Base-by-base conservation (phyloP, 768 basidiomycete genomes). In the Boletus bicolor region DNA sequence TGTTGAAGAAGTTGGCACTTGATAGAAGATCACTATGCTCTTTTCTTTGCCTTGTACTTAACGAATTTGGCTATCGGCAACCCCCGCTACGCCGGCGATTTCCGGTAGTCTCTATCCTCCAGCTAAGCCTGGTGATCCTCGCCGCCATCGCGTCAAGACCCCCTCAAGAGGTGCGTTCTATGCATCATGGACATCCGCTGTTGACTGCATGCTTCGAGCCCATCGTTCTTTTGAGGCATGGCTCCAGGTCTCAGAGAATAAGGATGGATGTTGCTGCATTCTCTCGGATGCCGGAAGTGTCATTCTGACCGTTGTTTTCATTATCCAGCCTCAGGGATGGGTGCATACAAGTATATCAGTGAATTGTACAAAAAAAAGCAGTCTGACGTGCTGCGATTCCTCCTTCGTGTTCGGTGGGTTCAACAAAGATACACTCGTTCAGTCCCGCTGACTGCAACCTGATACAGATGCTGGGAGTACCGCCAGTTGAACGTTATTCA, bases 301-400 rank as follows among this genome's bases (percentile, higher is more conserved):
- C 26, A 24, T 49, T 62, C 64, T 62, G 60, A 55, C 63, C 47
- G 37, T 39, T 51, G 42, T 43, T 60, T 62, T 64, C 41, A 46
- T 54, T 47, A 54, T 61, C 53, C 56, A 69, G 68, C 77, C 74
- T 75, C 78, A 85, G 79, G 79, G 73, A 93, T 92, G 91, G 91
- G 91, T 72, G 91, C 90, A 65, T 93, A 93, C 84, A 93, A 96
- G 77, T 98, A 98, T 74, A 87, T 98, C 72, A 87, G 90, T 65
- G 96, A 98, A 79, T 79, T 98, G 62, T 93, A 95, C 87, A 96
- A 95, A 81, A 97, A 97, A 80, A 95, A 95, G 77, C 93, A 95
- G 78, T 91, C 89, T 66, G 93, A 95, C 78, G 93, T 98, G 64
- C 85, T 98, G 72, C 92, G 93, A 65, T 99, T 99, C 82, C 83